Conservation (phyloP, 768 basidiomycete genomes). For the Tylopilus felleus region DNA sequence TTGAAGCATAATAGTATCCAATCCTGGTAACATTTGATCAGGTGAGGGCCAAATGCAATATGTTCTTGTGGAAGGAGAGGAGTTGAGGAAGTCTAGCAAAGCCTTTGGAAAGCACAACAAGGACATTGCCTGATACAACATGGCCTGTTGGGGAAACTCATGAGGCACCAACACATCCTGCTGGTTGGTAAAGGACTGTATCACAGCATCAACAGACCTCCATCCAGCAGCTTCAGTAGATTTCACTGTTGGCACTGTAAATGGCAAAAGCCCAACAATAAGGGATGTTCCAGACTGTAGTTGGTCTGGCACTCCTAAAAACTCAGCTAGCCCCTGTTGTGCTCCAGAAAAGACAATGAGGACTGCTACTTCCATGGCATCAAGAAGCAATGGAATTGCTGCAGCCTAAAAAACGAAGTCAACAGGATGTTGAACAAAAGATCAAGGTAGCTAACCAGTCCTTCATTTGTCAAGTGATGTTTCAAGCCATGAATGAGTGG, state of each 20-base stretch:
- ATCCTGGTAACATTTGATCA: conserved; percentile 26
- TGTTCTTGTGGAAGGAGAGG: conserved; percentile 27
- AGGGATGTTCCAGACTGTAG: conserved; percentile 16
- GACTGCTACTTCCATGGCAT: conserved; percentile 46
- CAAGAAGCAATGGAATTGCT: conserved; percentile 45
- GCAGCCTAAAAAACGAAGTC: conserved; percentile 39
- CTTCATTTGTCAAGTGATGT: conserved; percentile 43
- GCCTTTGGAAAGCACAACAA: conserved; percentile 46
- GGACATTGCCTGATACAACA: conserved; percentile 24
- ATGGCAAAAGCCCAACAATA: conserved; percentile 28
- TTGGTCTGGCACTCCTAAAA: conserved; percentile 41
- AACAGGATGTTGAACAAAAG: not conserved
- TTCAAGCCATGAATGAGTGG: conserved; percentile 40
- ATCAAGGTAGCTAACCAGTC: conserved; percentile 39
- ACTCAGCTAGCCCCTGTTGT: conserved; percentile 32
- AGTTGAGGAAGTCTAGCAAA: conserved; percentile 46
- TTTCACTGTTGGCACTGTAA: conserved; percentile 15
- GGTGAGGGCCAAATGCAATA: conserved; percentile 50
- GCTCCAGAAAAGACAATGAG: conserved; percentile 53
- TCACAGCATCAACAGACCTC: conserved; percentile 11
- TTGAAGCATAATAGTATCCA: conserved; percentile 45
- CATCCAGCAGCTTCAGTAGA: conserved; percentile 14
- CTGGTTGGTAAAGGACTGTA: not conserved
- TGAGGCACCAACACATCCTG: not conserved
- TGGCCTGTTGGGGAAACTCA: conserved; percentile 8